A percentile compares a stretch with the other conserved stretches of the same genome.
Evolutionary conservation across 768 basidiomycete species (phyloP).

Genomic region (Auriscalpium vulgare): DNA sequence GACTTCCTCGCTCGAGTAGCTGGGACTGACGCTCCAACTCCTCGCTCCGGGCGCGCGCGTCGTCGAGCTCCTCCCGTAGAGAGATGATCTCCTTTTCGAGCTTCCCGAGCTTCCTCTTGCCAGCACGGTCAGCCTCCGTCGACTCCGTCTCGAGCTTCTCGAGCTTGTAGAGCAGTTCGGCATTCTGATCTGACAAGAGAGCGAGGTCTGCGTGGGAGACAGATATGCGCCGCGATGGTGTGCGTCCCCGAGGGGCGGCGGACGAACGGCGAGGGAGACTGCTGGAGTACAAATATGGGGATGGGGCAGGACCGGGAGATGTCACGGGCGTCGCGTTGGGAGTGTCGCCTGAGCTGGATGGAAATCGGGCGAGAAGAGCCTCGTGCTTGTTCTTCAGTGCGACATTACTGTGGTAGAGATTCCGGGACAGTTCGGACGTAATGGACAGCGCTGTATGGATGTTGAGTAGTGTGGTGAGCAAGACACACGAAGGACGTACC

Average conservation of each 20-base stretch:
- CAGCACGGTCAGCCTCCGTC: slow-evolving; percentile 52
- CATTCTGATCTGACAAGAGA: slow-evolving; percentile 73
- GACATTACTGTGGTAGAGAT: slow-evolving; percentile 60
- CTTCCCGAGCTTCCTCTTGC: slow-evolving; percentile 59
- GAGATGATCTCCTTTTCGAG: slow-evolving; percentile 76
- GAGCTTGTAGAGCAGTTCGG: slow-evolving; percentile 67
- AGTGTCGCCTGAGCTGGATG: slow-evolving; percentile 17
- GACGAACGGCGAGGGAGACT: slow-evolving; percentile 6
- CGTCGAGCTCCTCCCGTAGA: slow-evolving; percentile 69
- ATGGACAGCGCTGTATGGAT: slow-evolving; percentile 49
- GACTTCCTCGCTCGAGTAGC: slow-evolving; percentile 21
- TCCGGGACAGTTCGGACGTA: slow-evolving; percentile 63
- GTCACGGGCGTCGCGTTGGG: slow-evolving; percentile 16
- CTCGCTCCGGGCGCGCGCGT: slow-evolving; percentile 60
- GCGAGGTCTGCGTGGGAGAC: slow-evolving; percentile 64
- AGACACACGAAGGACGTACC: slow-evolving; percentile 38
- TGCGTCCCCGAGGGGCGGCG: slow-evolving; percentile 17
- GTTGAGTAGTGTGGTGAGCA: background rate
- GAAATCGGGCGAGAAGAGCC: slow-evolving; percentile 58
- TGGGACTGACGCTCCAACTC: slow-evolving; percentile 65
- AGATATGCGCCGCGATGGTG: slow-evolving; percentile 41
- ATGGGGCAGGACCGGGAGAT: slow-evolving; percentile 14
- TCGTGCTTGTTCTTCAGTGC: slow-evolving; percentile 66
- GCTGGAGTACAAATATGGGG: slow-evolving; percentile 7
- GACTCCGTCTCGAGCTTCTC: slow-evolving; percentile 72